Percentiles rank a stretch among this genome's conserved stretches.
These are phyloP conservation scores for Exophiala bonariae DNA, from an alignment of 2,329 filamentous ascomycete species.

Conservation along the genomic window DNA sequence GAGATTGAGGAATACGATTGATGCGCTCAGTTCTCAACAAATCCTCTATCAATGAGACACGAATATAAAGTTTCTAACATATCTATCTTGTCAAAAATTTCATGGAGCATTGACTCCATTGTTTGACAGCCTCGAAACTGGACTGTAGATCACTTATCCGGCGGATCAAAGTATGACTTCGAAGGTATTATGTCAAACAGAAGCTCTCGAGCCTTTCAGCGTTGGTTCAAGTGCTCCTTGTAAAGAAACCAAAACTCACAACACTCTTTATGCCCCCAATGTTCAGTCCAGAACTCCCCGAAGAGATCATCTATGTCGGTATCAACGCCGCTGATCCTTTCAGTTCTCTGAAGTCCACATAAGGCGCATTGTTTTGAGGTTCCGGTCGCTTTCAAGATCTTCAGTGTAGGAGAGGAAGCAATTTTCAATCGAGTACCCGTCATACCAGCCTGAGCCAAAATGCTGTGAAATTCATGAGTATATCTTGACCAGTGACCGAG, in stretches of 20 bases:
- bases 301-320: constrained; percentile 82
- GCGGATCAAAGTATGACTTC: too few relatives aligned
- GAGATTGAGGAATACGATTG: too few relatives aligned
- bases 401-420: constrained; percentile 4
- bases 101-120: too few relatives aligned
- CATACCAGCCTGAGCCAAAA: constrained; percentile 44
- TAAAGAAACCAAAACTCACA: constrained; percentile 83
- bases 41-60: too few relatives aligned
- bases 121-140: too few relatives aligned
- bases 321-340: constrained; percentile 75
- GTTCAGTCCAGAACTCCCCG: constrained; percentile 94
- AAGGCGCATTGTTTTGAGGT: constrained; percentile 61
- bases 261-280: constrained; percentile 80
- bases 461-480: constrained; percentile 71
- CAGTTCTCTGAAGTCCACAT: constrained; percentile 85
- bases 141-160: too few relatives aligned
- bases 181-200: too few relatives aligned
- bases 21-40: too few relatives aligned
- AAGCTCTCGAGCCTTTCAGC: too few relatives aligned
- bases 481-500: constrained; percentile 73
- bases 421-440: constrained; percentile 14
- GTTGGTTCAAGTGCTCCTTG: constrained; percentile 67
- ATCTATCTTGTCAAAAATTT: too few relatives aligned
- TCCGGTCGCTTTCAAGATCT: constrained; percentile 26
- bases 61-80: too few relatives aligned